These are phyloP conservation scores for Candida michaelii DNA, from an alignment of 805 yeast species.

Conservation along the genomic window DNA sequence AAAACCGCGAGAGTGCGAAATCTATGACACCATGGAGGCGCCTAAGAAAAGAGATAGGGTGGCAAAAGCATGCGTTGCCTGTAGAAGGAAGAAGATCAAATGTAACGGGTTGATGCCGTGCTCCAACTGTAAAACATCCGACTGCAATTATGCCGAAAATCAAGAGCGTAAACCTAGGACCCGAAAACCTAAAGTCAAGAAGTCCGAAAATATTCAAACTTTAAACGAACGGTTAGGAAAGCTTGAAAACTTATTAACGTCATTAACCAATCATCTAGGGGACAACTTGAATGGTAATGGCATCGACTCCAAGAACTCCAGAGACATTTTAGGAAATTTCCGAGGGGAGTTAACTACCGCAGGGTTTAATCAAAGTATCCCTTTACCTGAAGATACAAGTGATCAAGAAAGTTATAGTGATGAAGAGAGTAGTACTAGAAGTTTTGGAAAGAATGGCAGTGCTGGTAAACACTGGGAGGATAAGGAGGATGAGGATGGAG, in stretches of 20 bases:
- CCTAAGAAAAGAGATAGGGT: constrained; percentile 28
- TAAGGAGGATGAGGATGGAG: not conserved
- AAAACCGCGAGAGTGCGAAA: constrained; percentile 4
- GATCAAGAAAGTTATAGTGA: constrained; percentile 1
- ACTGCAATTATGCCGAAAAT: constrained; percentile 26
- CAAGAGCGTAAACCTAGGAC: constrained; percentile 16
- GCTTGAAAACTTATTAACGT: constrained; percentile 11
- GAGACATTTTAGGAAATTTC: not conserved
- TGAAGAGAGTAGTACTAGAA: not conserved
- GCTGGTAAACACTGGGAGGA: not conserved
- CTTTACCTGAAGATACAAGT: not conserved
- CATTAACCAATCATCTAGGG: constrained; percentile 3
- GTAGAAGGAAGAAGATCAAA: constrained; percentile 36
- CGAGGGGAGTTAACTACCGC: not conserved
- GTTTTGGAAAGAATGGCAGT: not conserved
- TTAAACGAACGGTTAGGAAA: constrained; percentile 14
- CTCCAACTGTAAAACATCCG: constrained; percentile 29
- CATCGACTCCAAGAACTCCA: not conserved
- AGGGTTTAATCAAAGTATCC: too few relatives aligned
- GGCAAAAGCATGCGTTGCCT: constrained; percentile 37
- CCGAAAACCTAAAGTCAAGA: constrained; percentile 6
- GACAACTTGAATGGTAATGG: not conserved
- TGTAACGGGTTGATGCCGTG: constrained; percentile 39
- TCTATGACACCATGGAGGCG: not conserved
- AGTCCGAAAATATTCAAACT: constrained; percentile 8